phyloP scores from a whole-genome alignment of 2,329 filamentous ascomycete species.

The Bipolaris zeicola region DNA sequence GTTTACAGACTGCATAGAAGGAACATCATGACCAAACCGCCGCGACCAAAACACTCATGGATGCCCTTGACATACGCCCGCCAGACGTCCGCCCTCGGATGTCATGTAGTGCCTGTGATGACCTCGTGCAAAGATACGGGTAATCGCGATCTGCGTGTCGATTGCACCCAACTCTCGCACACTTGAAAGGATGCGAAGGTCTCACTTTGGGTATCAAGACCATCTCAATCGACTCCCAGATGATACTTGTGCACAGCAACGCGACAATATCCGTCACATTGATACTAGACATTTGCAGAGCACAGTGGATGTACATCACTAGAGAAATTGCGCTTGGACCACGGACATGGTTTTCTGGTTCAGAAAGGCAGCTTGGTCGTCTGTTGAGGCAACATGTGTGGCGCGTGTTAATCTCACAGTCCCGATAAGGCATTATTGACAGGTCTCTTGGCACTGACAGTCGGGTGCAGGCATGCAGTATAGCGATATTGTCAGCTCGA shows the following conservation, averaged over 20 bases:
- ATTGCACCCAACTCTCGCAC: not conserved
- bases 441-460: not conserved
- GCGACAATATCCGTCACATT: not conserved
- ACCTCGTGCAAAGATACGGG: not conserved
- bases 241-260: not conserved
- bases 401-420: slow-evolving; percentile 3
- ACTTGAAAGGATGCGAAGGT: not conserved
- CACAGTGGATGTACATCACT: not conserved
- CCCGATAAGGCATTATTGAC: slow-evolving; percentile 15
- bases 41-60: not conserved
- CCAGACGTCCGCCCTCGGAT: not conserved
- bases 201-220: not conserved
- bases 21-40: slow-evolving; percentile 3
- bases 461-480: not conserved
- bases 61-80: not conserved
- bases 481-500: not conserved
- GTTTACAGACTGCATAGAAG: slow-evolving; percentile 9
- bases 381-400: slow-evolving; percentile 3
- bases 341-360: not conserved
- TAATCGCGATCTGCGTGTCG: not conserved
- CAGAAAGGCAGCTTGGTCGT: not conserved
- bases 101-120: not conserved
- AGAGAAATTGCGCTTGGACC: not conserved
- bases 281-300: no score
- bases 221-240: not conserved